Evolutionary conservation across 2,329 filamentous ascomycete species (phyloP).

Genomic region (Epichloe typhina): DNA sequence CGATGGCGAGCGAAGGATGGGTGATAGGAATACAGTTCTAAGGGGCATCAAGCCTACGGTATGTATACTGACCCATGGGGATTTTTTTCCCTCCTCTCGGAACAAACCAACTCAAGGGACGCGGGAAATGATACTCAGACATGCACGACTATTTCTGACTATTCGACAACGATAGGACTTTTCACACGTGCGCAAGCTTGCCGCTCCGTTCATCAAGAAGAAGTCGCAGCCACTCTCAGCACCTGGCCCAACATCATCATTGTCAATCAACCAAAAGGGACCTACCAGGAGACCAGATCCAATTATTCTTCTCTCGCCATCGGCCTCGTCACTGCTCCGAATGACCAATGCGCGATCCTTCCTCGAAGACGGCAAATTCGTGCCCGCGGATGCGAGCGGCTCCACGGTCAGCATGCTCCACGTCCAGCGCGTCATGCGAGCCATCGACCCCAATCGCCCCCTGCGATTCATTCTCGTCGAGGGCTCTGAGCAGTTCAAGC

Average conservation of each 20-base stretch:
- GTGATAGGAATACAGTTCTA: constrained; percentile 79
- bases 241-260: constrained; percentile 28
- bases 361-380: constrained; percentile 72
- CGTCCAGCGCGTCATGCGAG: constrained; percentile 63
- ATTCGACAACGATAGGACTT: constrained; percentile 54
- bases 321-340: constrained; percentile 83
- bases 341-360: constrained; percentile 95
- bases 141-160: not conserved
- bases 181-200: constrained; percentile 79
- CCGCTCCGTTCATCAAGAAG: constrained; percentile 59
- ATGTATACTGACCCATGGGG: constrained; percentile 19
- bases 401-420: constrained; percentile 71
- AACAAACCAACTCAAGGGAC: too few species aligned
- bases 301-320: constrained; percentile 94
- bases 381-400: constrained; percentile 57
- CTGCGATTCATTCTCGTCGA: constrained; percentile 94
- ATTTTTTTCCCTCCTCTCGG: too few species aligned
- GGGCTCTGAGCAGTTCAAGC: constrained; percentile 86
- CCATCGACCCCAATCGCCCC: constrained; percentile 55
- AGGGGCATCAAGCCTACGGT: constrained; percentile 82
- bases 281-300: constrained; percentile 51
- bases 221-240: constrained; percentile 32
- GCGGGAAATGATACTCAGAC: not conserved
- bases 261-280: constrained; percentile 41
- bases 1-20: constrained; percentile 79